Base-by-base conservation (phyloP, 2,329 filamentous ascomycete genomes). In the Blastomyces percursus region DNA sequence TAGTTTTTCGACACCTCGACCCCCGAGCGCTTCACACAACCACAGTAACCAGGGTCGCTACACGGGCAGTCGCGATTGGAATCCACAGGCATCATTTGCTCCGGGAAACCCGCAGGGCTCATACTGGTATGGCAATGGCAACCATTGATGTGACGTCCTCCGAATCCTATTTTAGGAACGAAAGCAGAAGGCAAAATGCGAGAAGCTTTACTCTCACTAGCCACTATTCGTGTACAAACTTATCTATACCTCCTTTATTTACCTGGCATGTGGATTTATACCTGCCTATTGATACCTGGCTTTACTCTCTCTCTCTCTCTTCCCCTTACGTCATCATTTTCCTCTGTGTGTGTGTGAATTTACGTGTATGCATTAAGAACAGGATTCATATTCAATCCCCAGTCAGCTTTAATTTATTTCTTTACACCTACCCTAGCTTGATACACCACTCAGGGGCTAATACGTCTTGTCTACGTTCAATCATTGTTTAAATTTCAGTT, bases 1-100 rank as follows among this genome's bases (percentile, higher is more conserved):
- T 67, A 81, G 79, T 59, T 82, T 81, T 67, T 80, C 79, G 0
- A 72, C 72, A 7, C 79, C 80, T 7, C 74, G 77, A 57, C 75
- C 78, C 12, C 78, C 77, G 16, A 74, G 68, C 32, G 67, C 70
- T 24, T 63, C 67, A 1, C 67, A 69, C 21, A 62, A 51, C 52
- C 59, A 54, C 55, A 52, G 16, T 38, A 21, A 52, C 61, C 59
- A 3, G 1, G 9, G 35, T 46, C 56, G 50, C 16, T 38, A 24
- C 24, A 32, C 30, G 38, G 30, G 24, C 32, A n/a, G 60, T 35
- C 71, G 69, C 40, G 74, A 73, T 3, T 77, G 75, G 75, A 72
- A 76, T 64, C 74, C 73, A 0, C 64, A 71, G 32, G 50, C 72
- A n/a, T 73, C 73, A 0, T 76, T 74, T 69, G 75, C 75, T 7